These are phyloP conservation scores for Glycine latifolia DNA, from an alignment of 306 rosid genomes.

Conservation along the genomic window DNA sequence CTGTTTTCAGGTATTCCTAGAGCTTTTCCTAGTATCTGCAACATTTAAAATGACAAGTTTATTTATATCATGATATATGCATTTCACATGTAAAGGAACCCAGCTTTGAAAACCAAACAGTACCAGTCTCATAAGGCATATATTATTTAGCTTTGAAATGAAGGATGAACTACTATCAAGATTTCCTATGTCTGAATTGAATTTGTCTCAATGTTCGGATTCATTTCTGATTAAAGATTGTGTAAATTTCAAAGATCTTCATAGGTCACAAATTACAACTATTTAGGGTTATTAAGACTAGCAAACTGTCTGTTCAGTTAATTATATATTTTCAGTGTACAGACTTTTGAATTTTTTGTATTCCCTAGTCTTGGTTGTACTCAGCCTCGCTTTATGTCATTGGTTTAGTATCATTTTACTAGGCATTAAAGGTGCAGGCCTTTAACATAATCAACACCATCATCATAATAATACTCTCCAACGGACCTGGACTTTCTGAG, in stretches of 20 bases:
- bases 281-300: slow-evolving; percentile 31
- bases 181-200: slow-evolving; percentile 10
- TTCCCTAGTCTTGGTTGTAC: slow-evolving; percentile 35
- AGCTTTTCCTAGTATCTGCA: slow-evolving; percentile 87
- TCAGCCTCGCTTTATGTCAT: slow-evolving; percentile 5
- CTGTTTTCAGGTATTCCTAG: slow-evolving; percentile 89
- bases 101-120: slow-evolving; percentile 13
- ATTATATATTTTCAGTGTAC: not conserved
- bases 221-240: slow-evolving; percentile 1
- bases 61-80: slow-evolving; percentile 41
- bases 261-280: slow-evolving; percentile 22
- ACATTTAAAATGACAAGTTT: slow-evolving; percentile 39
- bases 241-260: slow-evolving; percentile 32
- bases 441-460: slow-evolving; percentile 31
- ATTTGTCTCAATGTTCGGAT: slow-evolving; percentile 23
- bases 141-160: slow-evolving; percentile 24
- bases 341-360: slow-evolving; percentile 2
- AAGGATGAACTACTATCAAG: slow-evolving; percentile 31
- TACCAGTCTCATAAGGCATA: slow-evolving; percentile 26
- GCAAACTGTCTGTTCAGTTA: slow-evolving; percentile 13
- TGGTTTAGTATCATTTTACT: slow-evolving; percentile 15
- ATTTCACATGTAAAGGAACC: slow-evolving; percentile 31
- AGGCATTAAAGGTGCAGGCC: slow-evolving; percentile 31
- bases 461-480: slow-evolving; percentile 38
- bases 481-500: slow-evolving; percentile 86